These are phyloP conservation scores for Cynara cardunculus DNA, from an alignment of 129 eudicot genomes.

Conservation along the genomic window DNA sequence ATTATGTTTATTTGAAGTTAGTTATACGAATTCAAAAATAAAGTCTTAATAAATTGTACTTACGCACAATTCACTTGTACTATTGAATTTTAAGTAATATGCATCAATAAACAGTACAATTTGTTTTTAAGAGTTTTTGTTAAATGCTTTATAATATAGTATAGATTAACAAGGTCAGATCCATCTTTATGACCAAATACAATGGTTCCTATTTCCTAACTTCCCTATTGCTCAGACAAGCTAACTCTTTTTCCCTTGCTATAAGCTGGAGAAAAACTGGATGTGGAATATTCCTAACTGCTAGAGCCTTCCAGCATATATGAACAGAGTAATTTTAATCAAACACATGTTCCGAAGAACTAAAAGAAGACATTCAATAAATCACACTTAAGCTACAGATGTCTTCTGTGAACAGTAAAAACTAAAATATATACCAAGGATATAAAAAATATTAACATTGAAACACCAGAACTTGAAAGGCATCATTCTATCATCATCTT, in stretches of 20 bases:
- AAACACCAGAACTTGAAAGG: background rate
- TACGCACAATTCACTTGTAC: too few relatives aligned
- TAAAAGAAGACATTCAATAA: background rate
- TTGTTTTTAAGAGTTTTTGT: too few relatives aligned
- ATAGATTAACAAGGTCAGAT: background rate
- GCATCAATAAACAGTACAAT: too few relatives aligned
- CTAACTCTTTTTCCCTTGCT: background rate
- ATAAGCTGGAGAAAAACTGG: background rate
- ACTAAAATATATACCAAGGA: background rate
- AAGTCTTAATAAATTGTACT: too few relatives aligned
- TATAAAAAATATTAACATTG: background rate
- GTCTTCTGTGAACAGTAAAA: background rate
- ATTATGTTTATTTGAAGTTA: too few relatives aligned
- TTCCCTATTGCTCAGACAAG: background rate
- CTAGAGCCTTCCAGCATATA: background rate
- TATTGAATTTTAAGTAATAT: too few relatives aligned
- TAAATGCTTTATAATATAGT: too few relatives aligned
- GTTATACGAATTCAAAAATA: too few relatives aligned
- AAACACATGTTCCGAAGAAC: background rate
- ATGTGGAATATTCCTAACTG: background rate
- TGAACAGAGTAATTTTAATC: background rate
- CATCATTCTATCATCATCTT: background rate
- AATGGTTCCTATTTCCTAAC: background rate
- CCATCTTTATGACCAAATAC: background rate
- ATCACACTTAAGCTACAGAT: background rate